Evolutionary conservation across 805 yeast species (phyloP).

Genomic region (Candida morakotiae): DNA sequence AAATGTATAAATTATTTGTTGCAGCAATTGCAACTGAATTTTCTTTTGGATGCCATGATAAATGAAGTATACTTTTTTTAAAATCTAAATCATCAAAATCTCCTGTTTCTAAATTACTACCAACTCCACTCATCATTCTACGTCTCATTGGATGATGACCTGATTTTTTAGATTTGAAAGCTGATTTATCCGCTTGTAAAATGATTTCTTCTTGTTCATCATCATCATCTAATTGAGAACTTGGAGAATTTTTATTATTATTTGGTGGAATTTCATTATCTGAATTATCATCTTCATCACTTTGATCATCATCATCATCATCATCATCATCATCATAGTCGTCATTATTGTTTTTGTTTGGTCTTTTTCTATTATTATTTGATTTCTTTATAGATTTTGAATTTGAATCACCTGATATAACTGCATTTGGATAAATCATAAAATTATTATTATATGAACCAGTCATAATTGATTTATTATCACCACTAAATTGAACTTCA

Average conservation of each 20-base stretch:
- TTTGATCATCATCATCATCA: conserved; percentile 38
- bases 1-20: conserved; percentile 86
- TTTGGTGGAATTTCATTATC: conserved; percentile 22
- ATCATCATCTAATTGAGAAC: conserved; percentile 23
- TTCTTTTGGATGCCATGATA: conserved; percentile 98
- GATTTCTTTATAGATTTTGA: conserved; percentile 9
- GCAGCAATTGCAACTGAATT: conserved; percentile 98
- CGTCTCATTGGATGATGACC: conserved; percentile 40
- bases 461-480: conserved; percentile 87
- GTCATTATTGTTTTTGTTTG: conserved; percentile 8
- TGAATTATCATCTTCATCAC: conserved; percentile 26
- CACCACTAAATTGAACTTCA: conserved; percentile 94
- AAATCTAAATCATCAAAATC: conserved; percentile 84
- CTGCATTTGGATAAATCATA: conserved; percentile 90
- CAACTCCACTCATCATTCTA: conserved; percentile 47
- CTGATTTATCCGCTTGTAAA: conserved; percentile 96
- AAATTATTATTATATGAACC: conserved; percentile 97
- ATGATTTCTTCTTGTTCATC: conserved; percentile 57
- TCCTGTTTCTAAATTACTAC: conserved; percentile 27
- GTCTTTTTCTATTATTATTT: conserved; percentile 12
- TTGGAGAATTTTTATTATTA: conserved; percentile 24
- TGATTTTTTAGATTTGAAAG: conserved; percentile 77
- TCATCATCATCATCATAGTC: conserved; percentile 22
- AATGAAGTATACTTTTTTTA: conserved; percentile 88
- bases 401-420: conserved; percentile 2